Conservation (phyloP, 169 alveolate genomes). For the Cyclospora cayetanensis region DNA sequence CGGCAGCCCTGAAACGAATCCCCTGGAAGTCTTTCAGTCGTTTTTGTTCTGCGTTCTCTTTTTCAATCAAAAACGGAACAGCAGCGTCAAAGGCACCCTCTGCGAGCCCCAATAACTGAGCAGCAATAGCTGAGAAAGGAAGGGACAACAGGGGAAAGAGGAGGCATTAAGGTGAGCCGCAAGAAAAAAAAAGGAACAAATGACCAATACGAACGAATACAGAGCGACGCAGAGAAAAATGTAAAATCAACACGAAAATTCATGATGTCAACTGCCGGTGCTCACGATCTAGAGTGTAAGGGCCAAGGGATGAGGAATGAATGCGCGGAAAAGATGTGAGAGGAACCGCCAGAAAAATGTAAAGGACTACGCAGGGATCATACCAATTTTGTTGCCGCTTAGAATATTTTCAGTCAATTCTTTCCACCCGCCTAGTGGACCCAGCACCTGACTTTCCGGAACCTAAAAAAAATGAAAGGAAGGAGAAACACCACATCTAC, state of each 20-base stretch:
- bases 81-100: conserved; percentile 54
- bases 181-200: too few species aligned
- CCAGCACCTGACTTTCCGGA: not conserved
- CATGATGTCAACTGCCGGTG: too few species aligned
- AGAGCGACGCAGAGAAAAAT: too few species aligned
- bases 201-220: too few species aligned
- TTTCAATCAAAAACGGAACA: not conserved
- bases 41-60: conserved; percentile 10
- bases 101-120: conserved; percentile 68
- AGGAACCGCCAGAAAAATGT: too few species aligned
- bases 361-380: not conserved
- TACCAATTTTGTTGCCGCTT: not conserved
- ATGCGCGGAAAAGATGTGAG: too few species aligned
- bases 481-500: too few species aligned
- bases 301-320: too few species aligned
- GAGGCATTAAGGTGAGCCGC: too few species aligned
- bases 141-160: too few species aligned
- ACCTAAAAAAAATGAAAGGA: not conserved
- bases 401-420: not conserved
- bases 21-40: conserved; percentile 64
- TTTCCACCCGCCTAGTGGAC: not conserved
- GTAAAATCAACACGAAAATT: too few species aligned
- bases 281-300: too few species aligned
- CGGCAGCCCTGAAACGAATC: conserved; percentile 42
- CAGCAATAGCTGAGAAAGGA: conserved; percentile 59